Base-by-base conservation (phyloP, 805 yeast genomes). In the Yarrowia divulgata region DNA sequence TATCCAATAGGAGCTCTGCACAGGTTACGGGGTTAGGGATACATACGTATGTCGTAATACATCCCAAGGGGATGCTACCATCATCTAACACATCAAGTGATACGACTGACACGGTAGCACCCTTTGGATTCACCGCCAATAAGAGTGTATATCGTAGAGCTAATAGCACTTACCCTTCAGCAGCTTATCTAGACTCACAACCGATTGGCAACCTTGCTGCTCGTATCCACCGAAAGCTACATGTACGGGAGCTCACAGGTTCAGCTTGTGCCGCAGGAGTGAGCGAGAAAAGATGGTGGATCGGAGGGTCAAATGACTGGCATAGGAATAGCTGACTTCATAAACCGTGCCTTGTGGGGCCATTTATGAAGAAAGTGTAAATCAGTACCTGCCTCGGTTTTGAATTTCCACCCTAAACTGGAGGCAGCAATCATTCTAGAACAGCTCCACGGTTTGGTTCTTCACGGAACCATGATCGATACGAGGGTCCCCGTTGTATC, bases 131-230 rank as follows among this genome's bases (percentile, higher is more conserved):
- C 29, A 23, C 2, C 29, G 3, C 29, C 29, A 23, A 2, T 23
- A 2, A 23, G 29, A 23, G 29, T 23, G 29, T 23, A 23, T 23
- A 23, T 23, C 29, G 29, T 23, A 23, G 29, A 23, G 29, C 29
- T 23, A 23, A 23, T 23, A 23, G 3, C 2, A 23, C 29, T 23
- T 23, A 23, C 29, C 29, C 29, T 23, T 23, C 29, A 23, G 29
- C 29, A 23, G 29, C n/a, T n/a, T n/a, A n/a, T n/a, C 35, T 4
- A 48, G 35, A n/a, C 35, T 14, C 35, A 29, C 35, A n/a, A 16
- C 37, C 35, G 60, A 54, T 54, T 23, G 60, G 12, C 60, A 39
- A 54, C 60, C 60, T 54, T 54, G 60, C 58, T 54, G 60, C 60
- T 54, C 60, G 45, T 54, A 39, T 54, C 43, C 45, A 13, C 10